A percentile compares a stretch with the other conserved stretches of the same genome.
These are phyloP conservation scores for Lodderomyces metapsilosis DNA, from an alignment of 1,139 yeast genomes.

Conservation along the genomic window DNA sequence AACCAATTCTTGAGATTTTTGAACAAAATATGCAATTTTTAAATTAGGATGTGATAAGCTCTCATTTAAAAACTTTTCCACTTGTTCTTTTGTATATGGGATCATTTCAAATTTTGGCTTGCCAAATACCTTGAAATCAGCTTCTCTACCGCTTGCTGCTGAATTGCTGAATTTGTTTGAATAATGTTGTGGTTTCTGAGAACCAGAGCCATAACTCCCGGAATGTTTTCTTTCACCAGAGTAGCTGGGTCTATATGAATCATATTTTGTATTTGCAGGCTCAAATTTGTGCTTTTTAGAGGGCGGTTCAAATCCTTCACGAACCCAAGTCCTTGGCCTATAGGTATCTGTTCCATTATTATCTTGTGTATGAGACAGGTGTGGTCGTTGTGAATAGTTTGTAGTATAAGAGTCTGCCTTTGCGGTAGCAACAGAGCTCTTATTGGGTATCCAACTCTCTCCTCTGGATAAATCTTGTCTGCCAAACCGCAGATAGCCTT, in stretches of 20 bases:
- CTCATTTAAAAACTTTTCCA: background rate
- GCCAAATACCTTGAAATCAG: background rate
- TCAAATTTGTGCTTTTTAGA: background rate
- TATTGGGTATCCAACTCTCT: background rate
- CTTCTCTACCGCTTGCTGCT: background rate
- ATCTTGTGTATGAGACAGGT: background rate
- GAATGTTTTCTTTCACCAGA: background rate
- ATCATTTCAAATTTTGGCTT: background rate
- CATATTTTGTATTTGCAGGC: background rate
- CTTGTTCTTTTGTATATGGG: background rate
- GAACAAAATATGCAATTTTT: slow-evolving; percentile 3
- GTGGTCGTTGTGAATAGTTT: background rate
- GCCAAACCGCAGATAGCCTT: background rate
- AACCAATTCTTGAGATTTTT: slow-evolving; percentile 9
- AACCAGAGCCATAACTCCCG: background rate
- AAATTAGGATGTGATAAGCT: slow-evolving; percentile 1
- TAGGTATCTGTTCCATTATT: background rate
- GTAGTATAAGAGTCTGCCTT: background rate
- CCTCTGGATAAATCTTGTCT: background rate
- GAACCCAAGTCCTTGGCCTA: background rate
- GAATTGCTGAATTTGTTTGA: background rate
- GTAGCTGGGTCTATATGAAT: background rate
- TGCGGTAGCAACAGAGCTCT: background rate
- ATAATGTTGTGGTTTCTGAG: background rate
- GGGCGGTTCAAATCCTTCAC: slow-evolving; percentile 1